These are phyloP conservation scores for Syzygium malaccense DNA, from an alignment of 441 rosid genomes.

Conservation along the genomic window DNA sequence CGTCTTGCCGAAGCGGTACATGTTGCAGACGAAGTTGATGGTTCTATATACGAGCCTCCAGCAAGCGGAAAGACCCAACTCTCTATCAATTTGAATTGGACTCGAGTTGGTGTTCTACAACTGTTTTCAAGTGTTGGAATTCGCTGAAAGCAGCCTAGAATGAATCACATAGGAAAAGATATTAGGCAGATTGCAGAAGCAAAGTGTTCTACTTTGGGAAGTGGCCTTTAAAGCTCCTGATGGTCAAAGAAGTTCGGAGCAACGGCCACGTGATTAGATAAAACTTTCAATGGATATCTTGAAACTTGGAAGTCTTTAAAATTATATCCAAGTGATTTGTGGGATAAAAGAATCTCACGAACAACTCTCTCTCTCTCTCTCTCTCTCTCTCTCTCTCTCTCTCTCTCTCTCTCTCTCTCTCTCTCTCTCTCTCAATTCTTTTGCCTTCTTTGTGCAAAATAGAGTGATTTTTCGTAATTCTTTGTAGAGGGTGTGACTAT, in stretches of 20 bases:
- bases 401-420: background rate
- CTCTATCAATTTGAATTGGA: background rate
- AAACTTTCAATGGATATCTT: background rate
- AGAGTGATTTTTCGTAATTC: background rate
- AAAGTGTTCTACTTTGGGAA: background rate
- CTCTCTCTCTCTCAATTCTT: background rate
- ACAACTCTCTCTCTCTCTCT: background rate
- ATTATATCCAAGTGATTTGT: background rate
- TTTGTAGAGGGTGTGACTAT: background rate
- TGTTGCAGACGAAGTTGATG: background rate
- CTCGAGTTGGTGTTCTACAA: background rate
- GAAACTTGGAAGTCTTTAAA: background rate
- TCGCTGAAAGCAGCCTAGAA: background rate
- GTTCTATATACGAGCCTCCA: background rate
- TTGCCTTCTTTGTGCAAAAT: background rate
- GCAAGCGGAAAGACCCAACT: background rate
- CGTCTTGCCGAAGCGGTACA: background rate
- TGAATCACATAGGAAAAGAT: background rate
- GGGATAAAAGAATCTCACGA: background rate
- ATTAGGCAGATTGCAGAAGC: background rate
- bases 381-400: background rate
- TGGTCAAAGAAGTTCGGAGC: background rate
- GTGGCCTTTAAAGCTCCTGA: background rate
- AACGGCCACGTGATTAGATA: background rate
- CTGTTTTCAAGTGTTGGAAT: background rate